A percentile compares a stretch with the other conserved stretches of the same genome.
Conservation (phyloP, 2,329 filamentous ascomycete species). For the Albifimbria verrucaria region DNA sequence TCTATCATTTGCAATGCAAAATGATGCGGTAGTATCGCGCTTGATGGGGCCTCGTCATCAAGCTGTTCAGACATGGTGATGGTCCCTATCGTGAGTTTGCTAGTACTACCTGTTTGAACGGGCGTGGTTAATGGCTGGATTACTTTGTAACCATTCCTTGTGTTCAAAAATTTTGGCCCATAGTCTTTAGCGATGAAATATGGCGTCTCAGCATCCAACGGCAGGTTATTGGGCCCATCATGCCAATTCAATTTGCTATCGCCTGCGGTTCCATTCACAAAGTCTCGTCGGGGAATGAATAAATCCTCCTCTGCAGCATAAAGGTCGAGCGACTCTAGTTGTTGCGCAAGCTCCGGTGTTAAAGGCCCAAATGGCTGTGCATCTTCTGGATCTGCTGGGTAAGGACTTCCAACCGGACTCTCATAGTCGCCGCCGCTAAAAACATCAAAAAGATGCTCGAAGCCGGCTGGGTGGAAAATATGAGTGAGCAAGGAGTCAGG, state of each 20-base stretch:
- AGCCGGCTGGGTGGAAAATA: slow-evolving; percentile 18
- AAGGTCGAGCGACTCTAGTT: slow-evolving; percentile 11
- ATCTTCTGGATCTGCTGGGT: slow-evolving; percentile 10
- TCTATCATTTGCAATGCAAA: slow-evolving; percentile 23
- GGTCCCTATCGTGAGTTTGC: slow-evolving; percentile 17
- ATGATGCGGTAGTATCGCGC: slow-evolving; percentile 10
- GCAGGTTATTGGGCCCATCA: slow-evolving; percentile 14
- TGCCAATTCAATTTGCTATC: slow-evolving; percentile 13
- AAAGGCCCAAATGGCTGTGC: slow-evolving; percentile 12
- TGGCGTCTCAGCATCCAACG: slow-evolving; percentile 5
- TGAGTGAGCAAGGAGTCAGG: slow-evolving; percentile 18
- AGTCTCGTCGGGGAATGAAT: slow-evolving; percentile 14
- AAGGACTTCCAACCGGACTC: slow-evolving; percentile 10
- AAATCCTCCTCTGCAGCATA: slow-evolving; percentile 9
- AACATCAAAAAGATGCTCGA: slow-evolving; percentile 16
- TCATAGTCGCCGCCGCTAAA: slow-evolving; percentile 10
- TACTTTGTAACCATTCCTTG: slow-evolving; percentile 16
- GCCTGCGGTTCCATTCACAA: slow-evolving; percentile 16
- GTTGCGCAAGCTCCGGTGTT: slow-evolving; percentile 8
- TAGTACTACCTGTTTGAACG: slow-evolving; percentile 7
- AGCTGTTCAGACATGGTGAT: slow-evolving; percentile 13
- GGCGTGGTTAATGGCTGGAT: slow-evolving; percentile 15
- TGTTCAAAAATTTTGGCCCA: slow-evolving; percentile 17
- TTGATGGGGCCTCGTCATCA: slow-evolving; percentile 8
- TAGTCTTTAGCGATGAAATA: slow-evolving; percentile 19